Percentiles rank a stretch among this genome's conserved stretches.
Conservation (phyloP, 2,329 filamentous ascomycete genomes). For the Geosmithia morbida region DNA sequence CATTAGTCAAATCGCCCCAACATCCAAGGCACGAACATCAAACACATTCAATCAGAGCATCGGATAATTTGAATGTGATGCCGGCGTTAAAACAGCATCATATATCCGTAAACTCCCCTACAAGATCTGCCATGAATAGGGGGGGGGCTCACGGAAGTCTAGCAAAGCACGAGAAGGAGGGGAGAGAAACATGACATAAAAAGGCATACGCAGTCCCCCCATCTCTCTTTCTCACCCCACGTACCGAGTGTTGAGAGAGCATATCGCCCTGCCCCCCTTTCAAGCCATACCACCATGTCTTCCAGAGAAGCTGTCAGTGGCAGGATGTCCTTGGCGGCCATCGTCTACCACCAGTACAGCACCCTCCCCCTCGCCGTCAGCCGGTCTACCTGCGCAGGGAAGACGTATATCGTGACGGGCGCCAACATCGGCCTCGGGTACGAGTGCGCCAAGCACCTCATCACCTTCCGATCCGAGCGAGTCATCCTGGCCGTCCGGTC, state of each 20-base stretch:
- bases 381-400: not conserved
- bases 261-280: too few relatives aligned
- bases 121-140: not conserved
- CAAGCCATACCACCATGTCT: too few relatives aligned
- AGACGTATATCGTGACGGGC: conserved; percentile 15
- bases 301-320: not conserved
- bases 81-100: not conserved
- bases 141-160: not conserved
- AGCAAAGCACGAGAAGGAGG: too few relatives aligned
- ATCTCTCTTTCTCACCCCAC: too few relatives aligned
- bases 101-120: not conserved
- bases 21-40: too few relatives aligned
- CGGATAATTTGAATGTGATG: not conserved
- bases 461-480: conserved; percentile 11
- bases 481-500: conserved; percentile 18
- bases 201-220: too few relatives aligned
- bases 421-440: conserved; percentile 18
- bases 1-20: not conserved
- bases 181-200: too few relatives aligned
- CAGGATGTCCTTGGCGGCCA: not conserved
- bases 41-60: too few relatives aligned
- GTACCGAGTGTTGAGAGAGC: too few relatives aligned
- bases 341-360: not conserved
- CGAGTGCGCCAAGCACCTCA: conserved; percentile 18
- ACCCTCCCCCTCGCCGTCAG: conserved; percentile 2